Conservation (phyloP, 163 green algal species). For the Volvox carteri region DNA sequence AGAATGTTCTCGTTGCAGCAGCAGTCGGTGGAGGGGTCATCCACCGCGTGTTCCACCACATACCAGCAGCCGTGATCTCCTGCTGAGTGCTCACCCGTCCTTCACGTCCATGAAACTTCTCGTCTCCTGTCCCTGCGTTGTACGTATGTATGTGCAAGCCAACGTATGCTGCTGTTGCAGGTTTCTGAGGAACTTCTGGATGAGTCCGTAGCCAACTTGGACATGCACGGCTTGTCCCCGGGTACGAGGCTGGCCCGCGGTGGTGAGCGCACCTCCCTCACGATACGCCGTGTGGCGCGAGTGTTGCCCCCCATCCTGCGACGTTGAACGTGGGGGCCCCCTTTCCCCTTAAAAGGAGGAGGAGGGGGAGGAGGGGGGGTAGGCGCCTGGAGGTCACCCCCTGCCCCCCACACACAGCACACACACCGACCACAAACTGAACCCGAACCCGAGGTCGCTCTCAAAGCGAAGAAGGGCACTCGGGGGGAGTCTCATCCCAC, state of each 20-base stretch:
- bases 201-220: constrained; percentile 65
- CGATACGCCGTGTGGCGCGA: constrained; percentile 66
- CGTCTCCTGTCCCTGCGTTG: no score
- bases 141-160: no score
- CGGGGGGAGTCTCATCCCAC: background rate
- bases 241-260: constrained; percentile 1
- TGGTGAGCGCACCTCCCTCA: constrained; percentile 72
- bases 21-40: no score
- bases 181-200: constrained; percentile 69
- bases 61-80: no score
- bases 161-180: constrained; percentile 8
- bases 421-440: background rate
- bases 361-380: background rate
- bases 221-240: constrained; percentile 11
- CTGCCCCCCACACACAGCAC: background rate
- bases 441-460: background rate
- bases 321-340: background rate
- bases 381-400: background rate
- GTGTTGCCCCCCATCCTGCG: constrained; percentile 47
- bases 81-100: no score
- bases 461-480: background rate
- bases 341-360: background rate
- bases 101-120: no score
- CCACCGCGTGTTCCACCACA: no score
- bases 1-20: no score